A percentile compares a stretch with the other conserved stretches of the same genome.
Conservation (phyloP, 108 stramenopile genomes). For the Cylindrotheca closterium region DNA sequence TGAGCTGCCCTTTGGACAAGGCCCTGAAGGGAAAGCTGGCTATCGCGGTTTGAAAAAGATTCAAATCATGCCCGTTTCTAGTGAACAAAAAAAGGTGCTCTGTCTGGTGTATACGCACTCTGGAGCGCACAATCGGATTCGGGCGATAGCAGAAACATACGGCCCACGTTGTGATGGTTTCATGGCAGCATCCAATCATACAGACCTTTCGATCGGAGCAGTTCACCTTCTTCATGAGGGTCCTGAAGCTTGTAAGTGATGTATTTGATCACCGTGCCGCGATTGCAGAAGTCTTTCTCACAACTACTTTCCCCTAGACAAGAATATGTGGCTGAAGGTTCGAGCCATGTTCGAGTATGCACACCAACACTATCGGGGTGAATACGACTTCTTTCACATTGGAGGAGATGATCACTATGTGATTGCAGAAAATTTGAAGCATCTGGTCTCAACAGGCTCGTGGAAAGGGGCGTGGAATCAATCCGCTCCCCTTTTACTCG, state of each 20-base stretch:
- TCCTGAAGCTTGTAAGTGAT: slow-evolving; percentile 27
- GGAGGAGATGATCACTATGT: slow-evolving; percentile 86
- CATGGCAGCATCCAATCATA: slow-evolving; percentile 52
- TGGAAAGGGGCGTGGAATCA: slow-evolving; percentile 3
- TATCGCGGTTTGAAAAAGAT: slow-evolving; percentile 72
- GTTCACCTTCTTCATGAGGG: slow-evolving; percentile 54
- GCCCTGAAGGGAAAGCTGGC: slow-evolving; percentile 40
- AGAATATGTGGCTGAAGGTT: slow-evolving; percentile 46
- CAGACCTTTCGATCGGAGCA: slow-evolving; percentile 45
- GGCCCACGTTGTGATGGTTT: slow-evolving; percentile 74
- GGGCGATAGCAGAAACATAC: slow-evolving; percentile 56
- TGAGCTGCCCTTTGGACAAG: slow-evolving; percentile 32
- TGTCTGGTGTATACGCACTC: slow-evolving; percentile 34
- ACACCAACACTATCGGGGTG: slow-evolving; percentile 50
- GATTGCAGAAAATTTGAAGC: slow-evolving; percentile 81
- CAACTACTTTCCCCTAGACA: no score
- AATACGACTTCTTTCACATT: slow-evolving; percentile 66
- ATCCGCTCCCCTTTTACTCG: slow-evolving; percentile 56
- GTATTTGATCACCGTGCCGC: no score
- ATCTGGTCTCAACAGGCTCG: neutral
- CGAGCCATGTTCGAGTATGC: slow-evolving; percentile 67
- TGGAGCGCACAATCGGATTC: slow-evolving; percentile 22
- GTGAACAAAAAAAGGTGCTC: slow-evolving; percentile 5
- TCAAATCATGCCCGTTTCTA: slow-evolving; percentile 73
- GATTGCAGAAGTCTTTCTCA: no score